phyloP scores from a whole-genome alignment of 2,329 filamentous ascomycete species.

The Cytospora paraplurivora region DNA sequence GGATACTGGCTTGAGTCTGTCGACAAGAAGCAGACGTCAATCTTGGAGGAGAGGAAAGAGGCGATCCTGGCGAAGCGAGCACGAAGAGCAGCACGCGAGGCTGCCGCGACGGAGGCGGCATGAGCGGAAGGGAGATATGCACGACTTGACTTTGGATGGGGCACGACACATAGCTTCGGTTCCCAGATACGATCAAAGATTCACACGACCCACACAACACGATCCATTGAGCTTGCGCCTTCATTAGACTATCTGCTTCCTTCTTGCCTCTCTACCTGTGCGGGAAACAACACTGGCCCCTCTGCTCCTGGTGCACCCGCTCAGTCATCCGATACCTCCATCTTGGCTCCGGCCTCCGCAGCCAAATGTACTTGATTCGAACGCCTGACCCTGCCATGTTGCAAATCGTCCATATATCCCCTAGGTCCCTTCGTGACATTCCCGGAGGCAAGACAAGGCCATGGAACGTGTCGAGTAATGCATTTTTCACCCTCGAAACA shows the following conservation, averaged over 20 bases:
- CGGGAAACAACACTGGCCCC: conserved; percentile 9
- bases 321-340: background rate
- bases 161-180: background rate
- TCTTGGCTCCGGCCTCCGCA: background rate
- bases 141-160: background rate
- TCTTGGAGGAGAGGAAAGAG: conserved; percentile 78
- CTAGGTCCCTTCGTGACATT: background rate
- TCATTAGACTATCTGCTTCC: conserved; percentile 15
- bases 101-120: conserved; percentile 40
- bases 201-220: conserved; percentile 6
- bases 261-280: background rate
- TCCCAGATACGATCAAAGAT: conserved; percentile 1
- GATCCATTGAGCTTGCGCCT: conserved; percentile 12
- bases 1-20: conserved; percentile 97
- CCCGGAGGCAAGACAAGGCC: background rate
- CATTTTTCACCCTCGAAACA: background rate
- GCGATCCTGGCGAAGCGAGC: conserved; percentile 85
- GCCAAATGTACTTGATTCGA: background rate
- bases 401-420: background rate
- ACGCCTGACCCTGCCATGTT: background rate
- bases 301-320: no score
- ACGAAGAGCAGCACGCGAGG: conserved; percentile 70
- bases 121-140: background rate
- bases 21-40: conserved; percentile 76
- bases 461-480: background rate